Evolutionary conservation across 2,329 filamentous ascomycete species (phyloP).

Genomic region (Helotiales sp.): DNA sequence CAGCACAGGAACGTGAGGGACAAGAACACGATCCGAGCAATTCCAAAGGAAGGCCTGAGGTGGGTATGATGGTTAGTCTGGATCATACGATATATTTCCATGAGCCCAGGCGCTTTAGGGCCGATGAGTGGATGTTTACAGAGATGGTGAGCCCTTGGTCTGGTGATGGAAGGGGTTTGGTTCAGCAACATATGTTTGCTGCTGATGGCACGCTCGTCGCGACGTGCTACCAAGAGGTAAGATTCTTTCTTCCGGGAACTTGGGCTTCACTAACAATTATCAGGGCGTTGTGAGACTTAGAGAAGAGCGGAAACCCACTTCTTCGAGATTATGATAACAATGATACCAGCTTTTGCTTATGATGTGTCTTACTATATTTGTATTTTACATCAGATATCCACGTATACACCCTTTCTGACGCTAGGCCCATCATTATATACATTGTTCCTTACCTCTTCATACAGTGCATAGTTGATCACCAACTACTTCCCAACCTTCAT

Average conservation of each 20-base stretch:
- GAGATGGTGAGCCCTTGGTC: constrained; percentile 83
- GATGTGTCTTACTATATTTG: not conserved
- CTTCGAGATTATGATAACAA: constrained; percentile 22
- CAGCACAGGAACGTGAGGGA: constrained; percentile 35
- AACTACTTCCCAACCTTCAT: too few relatives aligned
- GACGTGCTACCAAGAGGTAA: constrained; percentile 75
- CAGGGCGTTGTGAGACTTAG: constrained; percentile 35
- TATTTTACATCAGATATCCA: not conserved
- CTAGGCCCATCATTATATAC: not conserved
- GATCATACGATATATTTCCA: constrained; percentile 75
- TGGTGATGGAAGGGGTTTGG: constrained; percentile 74
- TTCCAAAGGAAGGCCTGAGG: constrained; percentile 51
- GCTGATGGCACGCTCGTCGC: constrained; percentile 72
- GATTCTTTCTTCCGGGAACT: not conserved
- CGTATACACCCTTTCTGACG: not conserved
- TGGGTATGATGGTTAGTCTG: constrained; percentile 84
- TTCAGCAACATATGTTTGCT: constrained; percentile 72
- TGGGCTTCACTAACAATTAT: constrained; percentile 8
- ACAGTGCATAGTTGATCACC: not conserved
- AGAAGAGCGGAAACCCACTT: constrained; percentile 14
- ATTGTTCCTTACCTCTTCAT: not conserved
- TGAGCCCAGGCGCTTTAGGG: constrained; percentile 56
- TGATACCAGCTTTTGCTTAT: not conserved
- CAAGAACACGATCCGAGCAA: constrained; percentile 48
- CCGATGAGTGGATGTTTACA: constrained; percentile 75